Conservation (phyloP, 768 basidiomycete genomes). For the Leccinum rimulosum region DNA sequence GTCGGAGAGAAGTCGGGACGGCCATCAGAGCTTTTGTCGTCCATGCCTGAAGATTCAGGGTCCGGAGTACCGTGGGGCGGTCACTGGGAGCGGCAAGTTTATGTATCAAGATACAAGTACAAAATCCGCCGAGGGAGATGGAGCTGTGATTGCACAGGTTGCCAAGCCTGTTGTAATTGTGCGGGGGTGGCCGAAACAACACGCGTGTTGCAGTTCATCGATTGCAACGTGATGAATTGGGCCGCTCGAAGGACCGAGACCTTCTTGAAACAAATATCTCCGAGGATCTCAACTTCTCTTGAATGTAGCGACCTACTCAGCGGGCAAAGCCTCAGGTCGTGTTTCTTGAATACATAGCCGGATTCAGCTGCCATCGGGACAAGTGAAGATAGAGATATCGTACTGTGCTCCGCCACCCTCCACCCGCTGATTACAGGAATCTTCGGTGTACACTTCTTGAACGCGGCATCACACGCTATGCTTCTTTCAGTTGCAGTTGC, state of each 20-base stretch:
- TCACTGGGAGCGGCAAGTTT: background rate
- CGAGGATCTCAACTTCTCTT: background rate
- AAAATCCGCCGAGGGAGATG: background rate
- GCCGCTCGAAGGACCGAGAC: background rate
- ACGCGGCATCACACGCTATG: background rate
- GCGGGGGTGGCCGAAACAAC: background rate
- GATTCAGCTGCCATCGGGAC: background rate
- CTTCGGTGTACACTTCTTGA: background rate
- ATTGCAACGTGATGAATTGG: background rate
- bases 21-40: background rate
- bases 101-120: background rate
- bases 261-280: background rate
- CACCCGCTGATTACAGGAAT: background rate
- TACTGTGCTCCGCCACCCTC: background rate
- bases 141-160: background rate
- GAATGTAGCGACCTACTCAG: background rate
- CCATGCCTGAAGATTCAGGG: conserved; percentile 3
- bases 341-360: background rate
- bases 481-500: background rate
- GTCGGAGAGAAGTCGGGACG: background rate
- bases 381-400: background rate
- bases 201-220: background rate
- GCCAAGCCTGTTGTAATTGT: background rate
- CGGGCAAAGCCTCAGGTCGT: background rate
- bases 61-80: background rate